Evolutionary conservation across 2,329 filamentous ascomycete species (phyloP), one percentile per base, ranked within the genome.

Genomic region (Scopulariopsis brevicaulis): DNA sequence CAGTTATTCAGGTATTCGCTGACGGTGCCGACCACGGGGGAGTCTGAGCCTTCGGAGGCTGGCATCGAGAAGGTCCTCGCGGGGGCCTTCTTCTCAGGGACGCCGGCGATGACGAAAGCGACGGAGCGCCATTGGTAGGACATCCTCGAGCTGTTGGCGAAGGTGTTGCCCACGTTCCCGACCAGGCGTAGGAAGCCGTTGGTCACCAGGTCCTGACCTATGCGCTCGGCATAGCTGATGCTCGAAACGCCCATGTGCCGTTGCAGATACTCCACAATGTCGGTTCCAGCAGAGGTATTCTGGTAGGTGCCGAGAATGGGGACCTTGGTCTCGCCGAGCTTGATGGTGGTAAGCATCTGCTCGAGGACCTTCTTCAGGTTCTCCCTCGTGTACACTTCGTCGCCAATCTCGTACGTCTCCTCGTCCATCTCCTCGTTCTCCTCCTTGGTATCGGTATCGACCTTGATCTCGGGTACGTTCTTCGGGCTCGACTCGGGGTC

Each of bases 121-220:
- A 90, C 95, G 8, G 92, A 84, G 58, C 90, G 87, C 94, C 94
- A 99, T 71, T 99, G 94, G 71, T 99, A 99, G 69, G 89, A 93
- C 84, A 97, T 88, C 73, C 88, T 90, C 63, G 92, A 96, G 77
- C 92, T 97, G 74, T 99, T 99, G 65, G 93, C 92, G 69, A 99
- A 99, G 1, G 87, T 90, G 73, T 83, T 97, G 60, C 94, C 94
- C 57, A 99, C 92, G 66, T 94, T 96, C 63, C 94, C 94, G 61
- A 99, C 84, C 57, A 99, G 78, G 56, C 94, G 85, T 67, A 99
- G 76, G 68, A 96, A 93, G 43, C 94, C 93, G 68, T 89, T 84
- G 32, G 83, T 77, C 56, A 96, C 86, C 63, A 99, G 78, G 69
- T 99, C 94, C 73, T 99, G 94, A 12, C 94, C 94, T 63, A 99